phyloP scores from a whole-genome alignment of 148 eudicot genomes.

The Nepenthes gracilis region DNA sequence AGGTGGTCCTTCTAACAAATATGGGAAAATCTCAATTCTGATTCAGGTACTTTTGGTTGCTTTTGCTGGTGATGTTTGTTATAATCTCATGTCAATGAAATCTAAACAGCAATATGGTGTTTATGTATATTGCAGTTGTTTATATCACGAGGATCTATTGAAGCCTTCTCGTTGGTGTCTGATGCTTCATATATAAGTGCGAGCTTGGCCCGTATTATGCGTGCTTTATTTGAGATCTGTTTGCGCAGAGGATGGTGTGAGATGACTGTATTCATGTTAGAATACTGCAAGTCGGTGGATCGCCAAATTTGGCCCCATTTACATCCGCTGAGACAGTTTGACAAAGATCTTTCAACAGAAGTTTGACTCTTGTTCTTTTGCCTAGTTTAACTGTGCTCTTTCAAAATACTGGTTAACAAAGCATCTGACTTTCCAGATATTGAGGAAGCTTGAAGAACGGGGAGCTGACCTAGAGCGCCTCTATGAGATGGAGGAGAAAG shows the following conservation, averaged over 20 bases:
- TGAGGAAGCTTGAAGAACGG: slow-evolving; percentile 94
- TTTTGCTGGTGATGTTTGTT: not conserved
- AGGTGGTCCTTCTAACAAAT: slow-evolving; percentile 91
- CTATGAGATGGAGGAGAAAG: slow-evolving; percentile 91
- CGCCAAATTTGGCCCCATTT: slow-evolving; percentile 98
- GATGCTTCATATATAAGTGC: slow-evolving; percentile 99
- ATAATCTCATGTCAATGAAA: not conserved
- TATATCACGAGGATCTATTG: slow-evolving; percentile 86
- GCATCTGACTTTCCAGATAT: slow-evolving; percentile 34
- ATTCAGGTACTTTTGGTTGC: slow-evolving; percentile 55
- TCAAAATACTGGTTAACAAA: not conserved
- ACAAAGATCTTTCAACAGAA: slow-evolving; percentile 75
- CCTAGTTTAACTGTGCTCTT: not conserved
- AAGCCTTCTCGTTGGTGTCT: slow-evolving; percentile 81
- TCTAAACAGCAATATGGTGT: not conserved
- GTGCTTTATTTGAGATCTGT: slow-evolving; percentile 96
- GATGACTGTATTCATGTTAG: slow-evolving; percentile 85
- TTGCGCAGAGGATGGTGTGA: slow-evolving; percentile 99
- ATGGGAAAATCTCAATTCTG: slow-evolving; percentile 94
- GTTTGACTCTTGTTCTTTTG: slow-evolving; percentile 24
- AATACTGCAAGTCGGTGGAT: slow-evolving; percentile 98
- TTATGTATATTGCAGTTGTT: slow-evolving; percentile 45
- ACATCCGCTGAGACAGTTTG: slow-evolving; percentile 95
- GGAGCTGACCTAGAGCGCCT: slow-evolving; percentile 80
- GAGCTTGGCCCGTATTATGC: slow-evolving; percentile 94